Conservation (phyloP, 768 basidiomycete species). For the Boletus eberwhitei region DNA sequence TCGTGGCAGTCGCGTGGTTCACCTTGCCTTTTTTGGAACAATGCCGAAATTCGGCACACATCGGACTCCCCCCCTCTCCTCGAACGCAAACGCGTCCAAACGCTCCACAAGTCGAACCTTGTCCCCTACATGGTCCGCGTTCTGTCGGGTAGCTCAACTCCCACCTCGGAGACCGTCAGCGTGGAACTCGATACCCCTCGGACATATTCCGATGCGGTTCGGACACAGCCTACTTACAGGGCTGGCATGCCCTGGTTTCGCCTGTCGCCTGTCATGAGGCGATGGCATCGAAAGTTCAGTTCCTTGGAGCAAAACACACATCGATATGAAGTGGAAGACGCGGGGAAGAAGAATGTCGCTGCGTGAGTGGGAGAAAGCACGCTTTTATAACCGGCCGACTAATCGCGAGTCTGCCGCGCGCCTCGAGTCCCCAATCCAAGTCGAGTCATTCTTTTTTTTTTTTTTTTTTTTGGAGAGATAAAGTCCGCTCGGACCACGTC, state of each 20-base stretch:
- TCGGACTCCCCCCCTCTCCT: neutral
- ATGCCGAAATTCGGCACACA: constrained; percentile 5
- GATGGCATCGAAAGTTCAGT: neutral
- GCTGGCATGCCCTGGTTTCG: neutral
- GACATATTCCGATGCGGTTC: neutral
- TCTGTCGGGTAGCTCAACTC: too few relatives aligned
- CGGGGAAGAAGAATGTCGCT: neutral
- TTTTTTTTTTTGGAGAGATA: too few relatives aligned
- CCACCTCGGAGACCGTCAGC: neutral
- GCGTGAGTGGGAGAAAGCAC: neutral
- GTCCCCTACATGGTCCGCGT: neutral
- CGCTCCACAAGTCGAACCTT: neutral
- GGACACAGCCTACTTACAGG: neutral
- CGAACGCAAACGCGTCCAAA: neutral
- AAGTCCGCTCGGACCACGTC: neutral
- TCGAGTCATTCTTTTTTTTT: neutral
- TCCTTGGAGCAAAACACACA: neutral
- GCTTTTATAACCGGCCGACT: neutral
- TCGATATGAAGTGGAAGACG: neutral
- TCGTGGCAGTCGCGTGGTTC: constrained; percentile 35
- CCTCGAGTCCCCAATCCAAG: too few relatives aligned
- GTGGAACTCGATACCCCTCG: neutral
- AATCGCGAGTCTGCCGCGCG: neutral
- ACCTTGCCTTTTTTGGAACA: constrained; percentile 18
- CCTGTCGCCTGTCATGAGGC: neutral